These are phyloP conservation scores for Dipodascus albidus DNA, from an alignment of 805 yeast species.

Conservation along the genomic window DNA sequence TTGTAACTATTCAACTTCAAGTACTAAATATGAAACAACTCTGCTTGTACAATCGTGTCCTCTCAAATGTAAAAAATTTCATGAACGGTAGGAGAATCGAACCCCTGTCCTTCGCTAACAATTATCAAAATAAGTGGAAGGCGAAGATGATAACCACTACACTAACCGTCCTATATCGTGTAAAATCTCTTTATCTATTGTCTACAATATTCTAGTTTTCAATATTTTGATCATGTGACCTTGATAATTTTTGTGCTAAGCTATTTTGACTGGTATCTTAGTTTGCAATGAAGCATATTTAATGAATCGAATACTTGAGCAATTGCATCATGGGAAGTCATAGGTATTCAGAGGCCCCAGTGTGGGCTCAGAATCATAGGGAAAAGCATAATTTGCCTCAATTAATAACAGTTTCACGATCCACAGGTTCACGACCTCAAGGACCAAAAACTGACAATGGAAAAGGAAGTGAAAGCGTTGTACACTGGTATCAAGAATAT, in stretches of 20 bases:
- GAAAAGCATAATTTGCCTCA: not conserved
- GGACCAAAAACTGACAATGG: not conserved
- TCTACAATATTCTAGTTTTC: too few relatives aligned
- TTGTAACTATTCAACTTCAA: too few relatives aligned
- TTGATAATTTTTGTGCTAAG: too few relatives aligned
- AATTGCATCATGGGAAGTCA: not conserved
- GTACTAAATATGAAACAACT: too few relatives aligned
- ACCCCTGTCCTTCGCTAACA: conserved; percentile 77
- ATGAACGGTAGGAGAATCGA: conserved; percentile 80
- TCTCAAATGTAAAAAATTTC: not conserved
- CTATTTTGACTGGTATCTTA: too few relatives aligned
- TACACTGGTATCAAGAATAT: not conserved
- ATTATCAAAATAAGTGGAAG: conserved; percentile 67
- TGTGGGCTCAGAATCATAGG: conserved; percentile 1
- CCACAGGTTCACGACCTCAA: not conserved
- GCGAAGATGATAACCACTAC: conserved; percentile 88
- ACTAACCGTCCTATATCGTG: conserved; percentile 61
- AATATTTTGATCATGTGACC: too few relatives aligned
- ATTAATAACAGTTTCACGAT: not conserved
- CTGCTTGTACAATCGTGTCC: too few relatives aligned
- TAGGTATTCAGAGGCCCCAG: not conserved
- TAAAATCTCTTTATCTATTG: not conserved
- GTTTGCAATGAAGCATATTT: too few relatives aligned
- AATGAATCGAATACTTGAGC: too few relatives aligned
- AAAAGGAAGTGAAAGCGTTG: not conserved